Evolutionary conservation across 2,329 filamentous ascomycete genomes (phyloP).

Genomic region (Sarocladium strictum): DNA sequence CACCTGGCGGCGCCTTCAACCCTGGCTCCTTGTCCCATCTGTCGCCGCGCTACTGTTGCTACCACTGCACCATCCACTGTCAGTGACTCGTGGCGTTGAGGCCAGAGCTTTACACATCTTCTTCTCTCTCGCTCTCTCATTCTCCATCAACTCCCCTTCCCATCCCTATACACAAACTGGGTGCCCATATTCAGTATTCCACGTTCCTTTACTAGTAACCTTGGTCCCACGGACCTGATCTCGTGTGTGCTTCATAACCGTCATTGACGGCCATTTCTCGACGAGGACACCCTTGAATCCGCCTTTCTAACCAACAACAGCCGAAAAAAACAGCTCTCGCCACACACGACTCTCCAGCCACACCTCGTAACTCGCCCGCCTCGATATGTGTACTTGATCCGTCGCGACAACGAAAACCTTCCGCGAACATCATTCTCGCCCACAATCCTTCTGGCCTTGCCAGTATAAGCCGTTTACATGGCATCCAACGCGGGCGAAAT

Average conservation of each 20-base stretch:
- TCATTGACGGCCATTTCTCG: not conserved
- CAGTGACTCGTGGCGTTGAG: constrained; percentile 6
- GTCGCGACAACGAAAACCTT: not conserved
- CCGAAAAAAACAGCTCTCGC: constrained; percentile 8
- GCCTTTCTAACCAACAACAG: constrained; percentile 1
- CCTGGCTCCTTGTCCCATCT: constrained; percentile 1
- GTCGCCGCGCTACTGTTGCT: constrained; percentile 3
- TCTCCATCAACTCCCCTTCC: constrained; percentile 6
- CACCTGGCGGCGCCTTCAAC: constrained; percentile 1
- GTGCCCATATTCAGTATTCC: not conserved
- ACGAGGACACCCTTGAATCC: not conserved
- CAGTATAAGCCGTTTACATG: constrained; percentile 31
- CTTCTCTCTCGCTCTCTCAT: constrained; percentile 6
- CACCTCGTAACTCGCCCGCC: constrained; percentile 1
- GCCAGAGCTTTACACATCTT: constrained; percentile 7
- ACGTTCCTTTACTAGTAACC: not conserved
- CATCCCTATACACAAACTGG: not conserved
- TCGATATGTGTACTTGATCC: constrained; percentile 8
- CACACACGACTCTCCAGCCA: constrained; percentile 9
- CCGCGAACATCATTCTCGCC: not conserved
- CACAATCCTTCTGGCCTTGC: not conserved
- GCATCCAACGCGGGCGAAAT: constrained; percentile 47
- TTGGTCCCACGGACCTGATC: not conserved
- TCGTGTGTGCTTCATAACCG: not conserved
- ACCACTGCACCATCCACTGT: not conserved